These are phyloP conservation scores for Boechera divaricarpa DNA, from an alignment of 345 rosid genomes.

Conservation along the genomic window DNA sequence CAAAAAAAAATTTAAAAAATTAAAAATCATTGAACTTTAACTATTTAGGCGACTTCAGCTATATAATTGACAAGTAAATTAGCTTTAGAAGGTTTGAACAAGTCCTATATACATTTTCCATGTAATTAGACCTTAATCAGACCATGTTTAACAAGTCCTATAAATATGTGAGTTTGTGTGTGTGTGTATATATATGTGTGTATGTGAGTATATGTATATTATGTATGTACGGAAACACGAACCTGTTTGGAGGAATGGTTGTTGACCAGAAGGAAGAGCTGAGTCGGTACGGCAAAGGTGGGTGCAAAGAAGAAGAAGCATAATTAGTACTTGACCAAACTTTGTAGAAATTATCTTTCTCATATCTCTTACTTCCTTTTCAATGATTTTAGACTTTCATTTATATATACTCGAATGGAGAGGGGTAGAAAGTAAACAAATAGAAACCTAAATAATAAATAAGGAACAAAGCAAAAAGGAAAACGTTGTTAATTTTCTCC, in stretches of 20 bases:
- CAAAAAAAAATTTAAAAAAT: background rate
- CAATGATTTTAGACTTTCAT: background rate
- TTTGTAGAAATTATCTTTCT: background rate
- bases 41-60: background rate
- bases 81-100: background rate
- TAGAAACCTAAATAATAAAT: background rate
- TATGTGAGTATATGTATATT: too few relatives aligned
- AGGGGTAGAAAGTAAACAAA: background rate
- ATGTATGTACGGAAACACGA: background rate
- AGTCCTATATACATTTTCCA: background rate
- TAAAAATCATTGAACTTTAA: background rate
- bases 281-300: background rate
- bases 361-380: background rate
- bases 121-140: background rate
- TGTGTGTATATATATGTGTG: too few relatives aligned
- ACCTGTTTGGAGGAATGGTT: background rate
- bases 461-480: background rate
- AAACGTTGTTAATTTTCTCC: background rate
- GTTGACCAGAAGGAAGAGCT: slow-evolving; percentile 1
- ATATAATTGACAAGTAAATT: background rate
- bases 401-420: background rate
- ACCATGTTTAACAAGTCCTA: too few relatives aligned
- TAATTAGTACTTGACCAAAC: slow-evolving; percentile 2
- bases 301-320: slow-evolving; percentile 10
- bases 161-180: too few relatives aligned